Evolutionary conservation across 208 protist species (phyloP).

Genomic region (Acanthamoeba polyphaga): DNA sequence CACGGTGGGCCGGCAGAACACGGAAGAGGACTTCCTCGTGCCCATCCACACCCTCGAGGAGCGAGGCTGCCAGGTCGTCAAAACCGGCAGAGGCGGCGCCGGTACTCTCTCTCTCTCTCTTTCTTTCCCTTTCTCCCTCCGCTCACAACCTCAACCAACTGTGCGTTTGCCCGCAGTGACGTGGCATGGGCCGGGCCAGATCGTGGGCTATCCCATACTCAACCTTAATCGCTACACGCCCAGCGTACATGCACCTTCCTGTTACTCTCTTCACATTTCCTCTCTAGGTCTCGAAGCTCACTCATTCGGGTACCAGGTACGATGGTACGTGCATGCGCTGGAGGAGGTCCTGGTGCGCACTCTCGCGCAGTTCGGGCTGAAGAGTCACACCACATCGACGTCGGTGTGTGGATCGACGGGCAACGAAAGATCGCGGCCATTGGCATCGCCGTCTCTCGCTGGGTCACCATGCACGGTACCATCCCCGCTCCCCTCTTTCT

Average conservation of each 20-base stretch:
- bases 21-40: conserved; percentile 45
- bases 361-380: neutral
- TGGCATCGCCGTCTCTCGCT: conserved; percentile 52
- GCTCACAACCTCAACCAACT: neutral
- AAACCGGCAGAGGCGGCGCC: neutral
- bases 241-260: neutral
- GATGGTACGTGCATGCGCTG: conserved; percentile 64
- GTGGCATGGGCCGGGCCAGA: conserved; percentile 50
- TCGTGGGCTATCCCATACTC: conserved; percentile 62
- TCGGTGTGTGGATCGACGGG: conserved; percentile 53
- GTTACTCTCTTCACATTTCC: neutral
- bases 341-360: conserved; percentile 32
- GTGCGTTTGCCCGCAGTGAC: neutral
- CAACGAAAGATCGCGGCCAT: conserved; percentile 63
- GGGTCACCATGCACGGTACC: conserved; percentile 45
- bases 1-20: conserved; percentile 43
- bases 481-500: neutral
- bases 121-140: neutral
- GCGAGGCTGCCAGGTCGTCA: neutral
- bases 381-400: conserved; percentile 37
- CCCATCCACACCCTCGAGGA: neutral
- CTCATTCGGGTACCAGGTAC: neutral
- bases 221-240: conserved; percentile 8
- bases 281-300: neutral
- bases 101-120: neutral